Percentiles rank a stretch among this genome's conserved stretches.
These are phyloP conservation scores for Kodamaea restingae DNA, from an alignment of 805 yeast species.

Conservation along the genomic window DNA sequence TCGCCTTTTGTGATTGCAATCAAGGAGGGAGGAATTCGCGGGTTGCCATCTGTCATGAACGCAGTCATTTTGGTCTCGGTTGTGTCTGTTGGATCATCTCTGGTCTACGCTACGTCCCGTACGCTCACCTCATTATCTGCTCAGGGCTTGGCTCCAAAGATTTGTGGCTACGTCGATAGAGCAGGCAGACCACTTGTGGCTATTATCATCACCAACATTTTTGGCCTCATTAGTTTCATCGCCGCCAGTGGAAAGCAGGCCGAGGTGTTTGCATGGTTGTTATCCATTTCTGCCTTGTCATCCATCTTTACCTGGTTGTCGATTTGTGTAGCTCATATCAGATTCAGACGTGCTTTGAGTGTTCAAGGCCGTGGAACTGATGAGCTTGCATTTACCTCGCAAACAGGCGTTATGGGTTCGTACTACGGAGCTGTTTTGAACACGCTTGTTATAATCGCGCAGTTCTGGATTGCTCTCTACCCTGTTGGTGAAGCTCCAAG, in stretches of 20 bases:
- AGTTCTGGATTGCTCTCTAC: conserved; percentile 26
- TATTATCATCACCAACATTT: conserved; percentile 43
- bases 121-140: conserved; percentile 59
- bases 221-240: conserved; percentile 63
- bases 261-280: conserved; percentile 23
- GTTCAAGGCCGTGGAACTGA: conserved; percentile 20
- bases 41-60: conserved; percentile 62
- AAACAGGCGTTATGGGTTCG: conserved; percentile 24
- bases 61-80: conserved; percentile 66
- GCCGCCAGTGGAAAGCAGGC: conserved; percentile 35
- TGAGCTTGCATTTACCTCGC: conserved; percentile 22
- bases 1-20: conserved; percentile 80
- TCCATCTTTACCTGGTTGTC: conserved; percentile 28
- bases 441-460: conserved; percentile 21
- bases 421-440: conserved; percentile 20
- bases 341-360: conserved; percentile 23
- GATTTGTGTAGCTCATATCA: conserved; percentile 23
- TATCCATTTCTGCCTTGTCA: conserved; percentile 24
- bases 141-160: conserved; percentile 58
- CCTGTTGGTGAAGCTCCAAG: conserved; percentile 22
- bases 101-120: conserved; percentile 69
- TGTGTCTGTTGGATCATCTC: conserved; percentile 67
- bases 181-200: conserved; percentile 66
- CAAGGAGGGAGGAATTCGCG: conserved; percentile 56
- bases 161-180: conserved; percentile 58